Percentiles rank a stretch among this genome's conserved stretches.
Evolutionary conservation across 2,329 filamentous ascomycete genomes (phyloP).

Genomic region (Pyricularia grisea): DNA sequence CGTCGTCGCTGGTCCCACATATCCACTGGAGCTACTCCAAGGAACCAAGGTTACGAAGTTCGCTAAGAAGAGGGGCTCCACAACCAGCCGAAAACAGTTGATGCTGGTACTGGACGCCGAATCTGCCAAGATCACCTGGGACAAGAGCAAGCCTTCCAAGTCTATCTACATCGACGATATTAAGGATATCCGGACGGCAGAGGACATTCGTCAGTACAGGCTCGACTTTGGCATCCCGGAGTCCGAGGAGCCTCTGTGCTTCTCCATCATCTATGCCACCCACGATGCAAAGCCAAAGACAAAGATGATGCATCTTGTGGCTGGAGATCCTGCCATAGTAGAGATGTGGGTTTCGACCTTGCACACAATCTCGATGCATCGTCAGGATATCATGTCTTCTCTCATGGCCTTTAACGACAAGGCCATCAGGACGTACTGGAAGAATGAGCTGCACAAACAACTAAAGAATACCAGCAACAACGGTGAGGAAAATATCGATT

Average conservation of each 20-base stretch:
- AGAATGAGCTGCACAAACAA: constrained; percentile 67
- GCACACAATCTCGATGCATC: constrained; percentile 73
- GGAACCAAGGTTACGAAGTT: constrained; percentile 76
- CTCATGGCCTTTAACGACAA: constrained; percentile 78
- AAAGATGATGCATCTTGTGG: constrained; percentile 83
- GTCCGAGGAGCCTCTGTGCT: constrained; percentile 63
- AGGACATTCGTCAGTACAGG: constrained; percentile 80
- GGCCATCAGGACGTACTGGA: constrained; percentile 78
- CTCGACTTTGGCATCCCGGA: constrained; percentile 69
- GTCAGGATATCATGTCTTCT: constrained; percentile 84
- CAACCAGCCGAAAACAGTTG: constrained; percentile 52
- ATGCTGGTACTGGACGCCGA: constrained; percentile 67
- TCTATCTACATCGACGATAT: constrained; percentile 93
- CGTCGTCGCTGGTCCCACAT: constrained; percentile 54
- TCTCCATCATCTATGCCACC: constrained; percentile 81
- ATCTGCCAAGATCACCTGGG: constrained; percentile 82
- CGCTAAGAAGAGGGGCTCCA: constrained; percentile 67
- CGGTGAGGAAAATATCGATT: constrained; percentile 64
- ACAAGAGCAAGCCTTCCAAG: constrained; percentile 68
- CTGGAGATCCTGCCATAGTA: constrained; percentile 62
- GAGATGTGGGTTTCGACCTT: constrained; percentile 76
- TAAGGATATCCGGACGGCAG: constrained; percentile 75
- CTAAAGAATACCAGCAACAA: constrained; percentile 30
- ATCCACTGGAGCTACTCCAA: constrained; percentile 66
- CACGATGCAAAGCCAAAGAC: constrained; percentile 64